Conservation (phyloP, 805 yeast genomes). For the Myxozyma nipponensis region DNA sequence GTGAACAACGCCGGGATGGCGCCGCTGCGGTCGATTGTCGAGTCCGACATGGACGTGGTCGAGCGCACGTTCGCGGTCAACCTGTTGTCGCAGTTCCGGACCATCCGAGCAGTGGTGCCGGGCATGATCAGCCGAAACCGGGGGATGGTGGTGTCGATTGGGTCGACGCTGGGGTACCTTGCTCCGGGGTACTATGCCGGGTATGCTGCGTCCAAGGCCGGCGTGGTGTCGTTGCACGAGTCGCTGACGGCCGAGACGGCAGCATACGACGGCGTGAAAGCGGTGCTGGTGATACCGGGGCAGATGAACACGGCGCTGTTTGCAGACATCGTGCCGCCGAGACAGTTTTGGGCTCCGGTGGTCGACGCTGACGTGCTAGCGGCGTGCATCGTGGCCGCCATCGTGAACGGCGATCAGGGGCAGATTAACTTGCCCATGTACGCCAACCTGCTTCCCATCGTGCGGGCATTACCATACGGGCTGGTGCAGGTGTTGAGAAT, state of each 20-base stretch:
- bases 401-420: constrained; percentile 60
- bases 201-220: constrained; percentile 90
- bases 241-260: constrained; percentile 63
- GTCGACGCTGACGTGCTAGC: constrained; percentile 70
- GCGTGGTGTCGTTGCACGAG: constrained; percentile 78
- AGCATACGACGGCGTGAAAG: constrained; percentile 56
- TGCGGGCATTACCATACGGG: constrained; percentile 72
- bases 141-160: constrained; percentile 76
- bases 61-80: constrained; percentile 62
- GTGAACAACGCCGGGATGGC: constrained; percentile 85
- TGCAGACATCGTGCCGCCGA: constrained; percentile 67
- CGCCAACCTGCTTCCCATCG: constrained; percentile 66
- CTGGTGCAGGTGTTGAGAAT: constrained; percentile 52
- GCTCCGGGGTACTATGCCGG: constrained; percentile 78
- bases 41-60: constrained; percentile 55
- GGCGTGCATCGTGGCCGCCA: constrained; percentile 48
- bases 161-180: constrained; percentile 80
- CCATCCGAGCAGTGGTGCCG: constrained; percentile 69
- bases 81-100: constrained; percentile 63
- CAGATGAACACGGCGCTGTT: constrained; percentile 74
- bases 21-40: constrained; percentile 50
- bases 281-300: constrained; percentile 81
- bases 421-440: constrained; percentile 73
- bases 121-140: constrained; percentile 57
- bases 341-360: constrained; percentile 74